These are phyloP conservation scores for Mortierella sp. DNA, from an alignment of 371 early-diverging fungal genomes.

Conservation along the genomic window DNA sequence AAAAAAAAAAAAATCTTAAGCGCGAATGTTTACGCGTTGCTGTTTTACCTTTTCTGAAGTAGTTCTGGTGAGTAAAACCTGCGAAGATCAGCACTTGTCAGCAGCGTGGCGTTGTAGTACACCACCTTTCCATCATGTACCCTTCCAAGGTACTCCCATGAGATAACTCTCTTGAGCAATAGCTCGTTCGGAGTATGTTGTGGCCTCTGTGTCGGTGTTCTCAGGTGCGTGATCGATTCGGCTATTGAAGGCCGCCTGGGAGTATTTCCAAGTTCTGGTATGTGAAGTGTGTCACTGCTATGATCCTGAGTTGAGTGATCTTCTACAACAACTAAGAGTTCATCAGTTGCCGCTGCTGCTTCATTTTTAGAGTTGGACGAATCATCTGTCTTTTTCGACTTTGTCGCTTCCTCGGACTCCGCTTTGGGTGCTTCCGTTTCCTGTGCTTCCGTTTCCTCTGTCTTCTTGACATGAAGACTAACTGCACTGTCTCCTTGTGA, in stretches of 20 bases:
- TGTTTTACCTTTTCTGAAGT: slow-evolving; percentile 24
- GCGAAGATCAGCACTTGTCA: slow-evolving; percentile 31
- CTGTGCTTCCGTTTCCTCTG: neutral
- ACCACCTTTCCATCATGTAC: slow-evolving; percentile 27
- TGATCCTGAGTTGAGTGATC: slow-evolving; percentile 14
- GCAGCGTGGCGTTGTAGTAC: slow-evolving; percentile 32
- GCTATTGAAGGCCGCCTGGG: slow-evolving; percentile 13
- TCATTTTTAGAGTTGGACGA: neutral
- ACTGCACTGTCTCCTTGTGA: neutral
- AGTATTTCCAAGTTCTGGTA: neutral
- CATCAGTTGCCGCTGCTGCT: neutral
- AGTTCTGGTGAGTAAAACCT: slow-evolving; percentile 23
- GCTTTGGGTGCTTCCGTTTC: neutral
- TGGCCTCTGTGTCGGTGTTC: neutral
- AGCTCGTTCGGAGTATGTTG: slow-evolving; percentile 16
- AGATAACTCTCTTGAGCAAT: slow-evolving; percentile 22
- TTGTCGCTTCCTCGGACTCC: neutral
- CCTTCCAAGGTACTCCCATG: slow-evolving; percentile 37
- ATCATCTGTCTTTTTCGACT: neutral
- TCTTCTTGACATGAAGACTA: neutral
- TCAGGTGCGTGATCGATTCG: slow-evolving; percentile 11
- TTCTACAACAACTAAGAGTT: slow-evolving; percentile 18
- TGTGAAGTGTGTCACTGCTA: neutral
- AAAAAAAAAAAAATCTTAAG: no score
- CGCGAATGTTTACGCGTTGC: neutral